Evolutionary conservation across 2,329 filamentous ascomycete species (phyloP).

Genomic region (Xenoacremonium recifei): DNA sequence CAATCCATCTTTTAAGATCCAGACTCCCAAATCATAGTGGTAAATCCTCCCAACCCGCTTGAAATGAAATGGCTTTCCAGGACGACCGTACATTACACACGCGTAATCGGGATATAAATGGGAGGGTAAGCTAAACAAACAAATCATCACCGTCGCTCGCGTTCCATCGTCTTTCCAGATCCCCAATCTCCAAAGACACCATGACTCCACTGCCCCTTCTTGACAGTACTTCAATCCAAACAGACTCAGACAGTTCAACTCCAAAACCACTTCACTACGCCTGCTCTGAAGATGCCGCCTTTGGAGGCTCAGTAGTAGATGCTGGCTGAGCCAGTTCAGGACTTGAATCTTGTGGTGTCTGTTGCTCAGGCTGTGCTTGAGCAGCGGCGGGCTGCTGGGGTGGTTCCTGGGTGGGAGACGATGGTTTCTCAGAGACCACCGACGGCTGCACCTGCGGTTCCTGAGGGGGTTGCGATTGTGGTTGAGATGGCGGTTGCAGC

Average conservation of each 20-base stretch:
- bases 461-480: slow-evolving; percentile 4
- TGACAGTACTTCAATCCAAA: too few relatives aligned
- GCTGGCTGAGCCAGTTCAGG: too few relatives aligned
- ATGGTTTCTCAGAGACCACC: too few relatives aligned
- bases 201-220: not conserved
- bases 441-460: slow-evolving; percentile 5
- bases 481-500: slow-evolving; percentile 6
- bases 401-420: not conserved
- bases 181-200: not conserved
- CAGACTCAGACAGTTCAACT: too few relatives aligned
- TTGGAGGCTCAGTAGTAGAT: too few relatives aligned
- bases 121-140: slow-evolving; percentile 4
- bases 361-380: not conserved
- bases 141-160: slow-evolving; percentile 9
- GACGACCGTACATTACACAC: slow-evolving; percentile 25
- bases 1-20: slow-evolving; percentile 15
- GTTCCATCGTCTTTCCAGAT: slow-evolving; percentile 11
- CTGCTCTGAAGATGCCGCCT: too few relatives aligned
- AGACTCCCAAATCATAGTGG: slow-evolving; percentile 16
- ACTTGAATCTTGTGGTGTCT: too few relatives aligned
- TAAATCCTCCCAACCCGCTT: slow-evolving; percentile 17
- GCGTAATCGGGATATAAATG: slow-evolving; percentile 22
- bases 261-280: too few relatives aligned
- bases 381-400: not conserved
- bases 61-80: slow-evolving; percentile 13